Evolutionary conservation across 768 basidiomycete genomes (phyloP).

Genomic region (Cystofilobasidium capitatum): DNA sequence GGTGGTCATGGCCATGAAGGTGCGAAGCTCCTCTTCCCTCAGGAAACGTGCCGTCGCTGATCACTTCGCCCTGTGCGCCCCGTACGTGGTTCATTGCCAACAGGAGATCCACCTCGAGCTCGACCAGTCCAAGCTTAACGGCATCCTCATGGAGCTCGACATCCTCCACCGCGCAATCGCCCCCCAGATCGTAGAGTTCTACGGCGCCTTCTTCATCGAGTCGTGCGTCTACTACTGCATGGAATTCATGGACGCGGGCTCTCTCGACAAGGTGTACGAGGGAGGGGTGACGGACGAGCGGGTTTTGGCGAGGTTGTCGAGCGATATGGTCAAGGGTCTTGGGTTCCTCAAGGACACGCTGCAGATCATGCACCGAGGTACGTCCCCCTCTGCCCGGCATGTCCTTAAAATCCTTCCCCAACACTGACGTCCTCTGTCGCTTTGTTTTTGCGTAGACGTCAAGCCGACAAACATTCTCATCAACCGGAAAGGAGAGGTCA

Average conservation of each 20-base stretch:
- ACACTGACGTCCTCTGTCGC: background rate
- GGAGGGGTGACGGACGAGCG: slow-evolving; percentile 56
- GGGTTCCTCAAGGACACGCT: slow-evolving; percentile 91
- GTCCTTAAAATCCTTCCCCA: background rate
- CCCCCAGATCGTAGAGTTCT: slow-evolving; percentile 93
- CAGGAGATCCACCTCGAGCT: slow-evolving; percentile 98
- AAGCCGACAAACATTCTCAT: slow-evolving; percentile 92
- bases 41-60: no score
- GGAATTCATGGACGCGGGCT: slow-evolving; percentile 99
- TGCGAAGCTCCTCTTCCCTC: slow-evolving; percentile 40
- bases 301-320: slow-evolving; percentile 71
- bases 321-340: slow-evolving; percentile 74
- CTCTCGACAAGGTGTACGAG: slow-evolving; percentile 67
- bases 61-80: no score
- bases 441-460: slow-evolving; percentile 50
- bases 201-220: slow-evolving; percentile 98
- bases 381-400: slow-evolving; percentile 28
- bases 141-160: slow-evolving; percentile 97
- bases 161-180: slow-evolving; percentile 87
- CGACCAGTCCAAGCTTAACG: slow-evolving; percentile 83
- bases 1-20: slow-evolving; percentile 98
- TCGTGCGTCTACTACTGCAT: slow-evolving; percentile 99
- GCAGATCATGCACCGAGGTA: slow-evolving; percentile 69
- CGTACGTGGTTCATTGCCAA: no score
- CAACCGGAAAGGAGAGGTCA: slow-evolving; percentile 77